Evolutionary conservation across 2,329 filamentous ascomycete genomes (phyloP).

Genomic region (Pseudogymnoascus sp.): DNA sequence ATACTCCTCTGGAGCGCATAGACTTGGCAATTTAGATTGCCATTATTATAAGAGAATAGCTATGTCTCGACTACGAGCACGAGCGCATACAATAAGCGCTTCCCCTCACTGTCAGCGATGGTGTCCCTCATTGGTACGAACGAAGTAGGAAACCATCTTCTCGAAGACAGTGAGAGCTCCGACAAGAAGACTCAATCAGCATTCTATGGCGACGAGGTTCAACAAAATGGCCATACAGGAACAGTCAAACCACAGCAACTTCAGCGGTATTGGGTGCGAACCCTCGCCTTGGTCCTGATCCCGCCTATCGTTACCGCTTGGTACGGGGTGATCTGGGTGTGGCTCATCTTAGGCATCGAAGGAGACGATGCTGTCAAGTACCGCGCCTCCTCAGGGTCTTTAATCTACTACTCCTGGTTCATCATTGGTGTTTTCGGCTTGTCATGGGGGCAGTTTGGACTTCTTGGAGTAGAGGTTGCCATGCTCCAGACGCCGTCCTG

Average conservation of each 20-base stretch:
- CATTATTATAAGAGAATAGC: not conserved
- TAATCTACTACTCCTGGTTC: constrained; percentile 9
- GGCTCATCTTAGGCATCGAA: not conserved
- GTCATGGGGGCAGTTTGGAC: not conserved
- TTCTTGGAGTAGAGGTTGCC: not conserved
- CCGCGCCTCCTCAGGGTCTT: not conserved
- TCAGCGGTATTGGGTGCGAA: not conserved
- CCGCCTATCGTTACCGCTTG: not conserved
- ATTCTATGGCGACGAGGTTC: not conserved
- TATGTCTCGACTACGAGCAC: not conserved
- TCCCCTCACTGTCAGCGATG: not conserved
- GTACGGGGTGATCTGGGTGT: not conserved
- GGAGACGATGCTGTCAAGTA: not conserved
- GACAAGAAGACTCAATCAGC: not conserved
- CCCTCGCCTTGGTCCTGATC: not conserved
- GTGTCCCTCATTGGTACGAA: too few species aligned
- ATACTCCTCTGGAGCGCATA: too few species aligned
- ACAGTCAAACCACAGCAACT: not conserved
- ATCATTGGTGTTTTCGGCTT: constrained; percentile 4
- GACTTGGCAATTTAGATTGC: too few species aligned
- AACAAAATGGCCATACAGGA: not conserved
- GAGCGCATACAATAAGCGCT: not conserved
- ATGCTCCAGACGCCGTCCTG: constrained; percentile 6
- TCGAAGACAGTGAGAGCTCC: not conserved
- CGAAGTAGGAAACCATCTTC: not conserved